A percentile compares a stretch with the other conserved stretches of the same genome.
These are phyloP conservation scores for Talaromyces proteolyticus DNA, from an alignment of 495 filamentous ascomycete genomes.

Conservation along the genomic window DNA sequence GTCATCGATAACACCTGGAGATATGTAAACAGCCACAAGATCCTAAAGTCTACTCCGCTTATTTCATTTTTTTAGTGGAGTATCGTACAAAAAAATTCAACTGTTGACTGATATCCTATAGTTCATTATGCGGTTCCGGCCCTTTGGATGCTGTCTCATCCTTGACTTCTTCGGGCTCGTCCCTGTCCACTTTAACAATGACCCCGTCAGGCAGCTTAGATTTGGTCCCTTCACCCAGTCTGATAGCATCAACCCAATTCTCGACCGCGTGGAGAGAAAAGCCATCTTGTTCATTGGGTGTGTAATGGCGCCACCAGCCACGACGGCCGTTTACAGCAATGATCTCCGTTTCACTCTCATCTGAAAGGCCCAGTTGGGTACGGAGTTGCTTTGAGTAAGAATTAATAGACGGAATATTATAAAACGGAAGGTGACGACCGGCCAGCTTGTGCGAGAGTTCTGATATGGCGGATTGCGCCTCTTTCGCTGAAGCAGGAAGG, in stretches of 20 bases:
- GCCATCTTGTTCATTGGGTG: conserved; percentile 39
- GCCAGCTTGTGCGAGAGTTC: conserved; percentile 71
- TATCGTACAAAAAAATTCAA: conserved; percentile 7
- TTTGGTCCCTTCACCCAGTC: conserved; percentile 79
- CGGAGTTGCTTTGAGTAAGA: conserved; percentile 48
- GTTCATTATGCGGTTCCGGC: conserved; percentile 2
- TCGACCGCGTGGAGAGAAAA: conserved; percentile 61
- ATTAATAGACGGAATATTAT: conserved; percentile 63
- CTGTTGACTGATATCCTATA: conserved; percentile 12
- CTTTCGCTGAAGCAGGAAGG: conserved; percentile 31
- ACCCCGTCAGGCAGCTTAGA: conserved; percentile 73
- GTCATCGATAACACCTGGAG: no score
- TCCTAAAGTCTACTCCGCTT: no score
- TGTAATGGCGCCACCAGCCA: conserved; percentile 77
- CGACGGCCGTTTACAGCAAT: conserved; percentile 79
- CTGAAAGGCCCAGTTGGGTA: conserved; percentile 53
- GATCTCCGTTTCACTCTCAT: conserved; percentile 51
- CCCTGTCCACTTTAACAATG: conserved; percentile 43
- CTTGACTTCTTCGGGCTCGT: conserved; percentile 28
- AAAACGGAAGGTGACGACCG: conserved; percentile 72
- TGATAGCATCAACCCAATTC: conserved; percentile 81
- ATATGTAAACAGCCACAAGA: no score
- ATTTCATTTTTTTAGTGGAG: no score
- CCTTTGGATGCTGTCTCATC: conserved; percentile 10
- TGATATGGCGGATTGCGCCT: conserved; percentile 60